Evolutionary conservation across 805 yeast species (phyloP), one percentile per base, ranked within the genome.

Genomic region (Candida tibetensis): DNA sequence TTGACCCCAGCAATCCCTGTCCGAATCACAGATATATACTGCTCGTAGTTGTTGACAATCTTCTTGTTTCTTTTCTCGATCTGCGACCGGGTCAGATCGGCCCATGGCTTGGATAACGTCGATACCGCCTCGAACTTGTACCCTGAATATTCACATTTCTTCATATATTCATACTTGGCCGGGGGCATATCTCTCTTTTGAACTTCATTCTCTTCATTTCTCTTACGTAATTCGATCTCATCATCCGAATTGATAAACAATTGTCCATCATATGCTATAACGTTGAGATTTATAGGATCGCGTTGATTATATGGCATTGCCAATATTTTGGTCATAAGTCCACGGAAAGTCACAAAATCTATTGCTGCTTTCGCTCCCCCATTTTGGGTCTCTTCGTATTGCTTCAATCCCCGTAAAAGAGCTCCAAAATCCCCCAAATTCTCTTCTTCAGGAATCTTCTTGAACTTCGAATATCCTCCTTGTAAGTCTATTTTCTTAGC

Each of bases 51-150:
- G 53, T 76, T 80, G 5, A 85, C 89, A 1, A 69, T 62, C 38
- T 71, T 69, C 48, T 76, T 78, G 39, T 66, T 58, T 44, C 98
- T 69, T 27, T 68, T 71, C 38, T 88, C 96, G 34, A 93, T 78
- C 31, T 71, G 76, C 6, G 71, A 68, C 36, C 98, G 69, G 0
- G 87, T 54, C 17, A 79, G 74, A 32, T 77, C 72, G 1, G 82
- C 74, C 82, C 95, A 79, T 2, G 96, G 95, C 51, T 77, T 75
- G 0, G 82, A 71, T 18, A 90, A 59, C 1, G 96, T 87, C 0
- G 89, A 77, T 16, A 88, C 49, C 3, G 79, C 69, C 61, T 93
- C 97, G 58, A 93, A 93, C 55, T 89, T 91, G 63, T 85, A 88
- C 0, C 96, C 93, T 17, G 82, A 69, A 50, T 70, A 85, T 53